Base-by-base conservation (phyloP, 306 rosid species). In the Prosopis cineraria region DNA sequence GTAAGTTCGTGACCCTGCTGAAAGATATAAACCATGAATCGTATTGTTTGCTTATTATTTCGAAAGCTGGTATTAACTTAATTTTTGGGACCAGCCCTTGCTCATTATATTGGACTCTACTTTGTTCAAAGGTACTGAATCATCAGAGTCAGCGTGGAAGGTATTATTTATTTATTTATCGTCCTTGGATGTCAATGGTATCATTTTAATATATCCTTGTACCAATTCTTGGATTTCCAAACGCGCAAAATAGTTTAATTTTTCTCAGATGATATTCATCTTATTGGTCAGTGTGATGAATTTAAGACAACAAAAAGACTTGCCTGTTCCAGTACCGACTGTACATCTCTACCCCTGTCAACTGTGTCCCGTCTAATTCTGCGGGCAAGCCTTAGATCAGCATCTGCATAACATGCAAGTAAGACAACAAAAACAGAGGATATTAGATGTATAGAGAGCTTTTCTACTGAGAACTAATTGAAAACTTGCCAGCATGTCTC, bases 371-470 rank as follows among this genome's bases (percentile, higher is more conserved):
- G 93, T 79, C 88, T 88, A 78, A 90, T 85, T 89, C 98, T 90
- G 76, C 97, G 97, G 72, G 97, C 89, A 87, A 94, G 98, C 86
- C 97, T 94, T 85, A 94, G 95, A 85, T 94, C 97, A 81, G 98
- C 92, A 88, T 92, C 98, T 92, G 73, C 82, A 58, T 65, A 75
- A 79, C 77, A 75, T 39, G 62, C 74, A 77, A 75, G 72, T 52
- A 62, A 74, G 72, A 69, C 58, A 56, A 53, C 58, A 81, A 47
- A 71, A 30, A 64, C 29, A 79, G 59, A 50, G 33, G 68, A 79
- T 58, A 65, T 31, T 25, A 68, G 81, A 74, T 19, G 30, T 47
- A 24, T 66, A 10, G 29, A 72, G 31, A 70, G 11, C 53, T 25
- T 75, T 71, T 27, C 30, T 44, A 64, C 11, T 39, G 9, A 72